Evolutionary conservation across 2,329 filamentous ascomycete genomes (phyloP).

Genomic region (Penicillium rolfsii): DNA sequence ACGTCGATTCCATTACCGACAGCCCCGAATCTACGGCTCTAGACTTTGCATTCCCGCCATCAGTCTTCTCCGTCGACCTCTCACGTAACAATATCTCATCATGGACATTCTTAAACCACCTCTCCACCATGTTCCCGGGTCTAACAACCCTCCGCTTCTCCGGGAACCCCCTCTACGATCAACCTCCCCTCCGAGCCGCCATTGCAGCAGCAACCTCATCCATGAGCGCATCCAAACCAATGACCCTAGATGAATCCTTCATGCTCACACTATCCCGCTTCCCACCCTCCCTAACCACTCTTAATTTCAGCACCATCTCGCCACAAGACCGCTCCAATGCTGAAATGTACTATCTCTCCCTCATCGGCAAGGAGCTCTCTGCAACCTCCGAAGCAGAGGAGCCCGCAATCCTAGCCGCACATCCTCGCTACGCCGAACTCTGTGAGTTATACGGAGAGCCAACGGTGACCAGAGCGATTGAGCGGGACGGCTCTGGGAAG

Average conservation of each 20-base stretch:
- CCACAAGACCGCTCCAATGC: constrained; percentile 78
- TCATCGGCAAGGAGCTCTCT: constrained; percentile 76
- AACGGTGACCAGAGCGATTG: constrained; percentile 58
- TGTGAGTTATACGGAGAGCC: constrained; percentile 78
- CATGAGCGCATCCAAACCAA: constrained; percentile 47
- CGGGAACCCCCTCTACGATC: constrained; percentile 80
- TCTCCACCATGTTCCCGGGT: constrained; percentile 71
- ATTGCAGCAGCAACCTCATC: constrained; percentile 30
- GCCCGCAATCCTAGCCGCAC: constrained; percentile 59
- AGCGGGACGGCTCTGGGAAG: constrained; percentile 33
- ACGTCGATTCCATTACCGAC: constrained; percentile 57
- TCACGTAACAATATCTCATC: constrained; percentile 70
- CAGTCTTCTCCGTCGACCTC: constrained; percentile 69
- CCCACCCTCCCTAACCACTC: constrained; percentile 59
- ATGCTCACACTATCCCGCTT: constrained; percentile 85
- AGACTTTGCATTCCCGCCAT: constrained; percentile 56
- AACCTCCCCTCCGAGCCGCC: constrained; percentile 36
- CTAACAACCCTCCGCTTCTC: constrained; percentile 76
- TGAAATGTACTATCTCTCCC: constrained; percentile 89
- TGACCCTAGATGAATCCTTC: constrained; percentile 74
- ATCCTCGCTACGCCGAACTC: constrained; percentile 73
- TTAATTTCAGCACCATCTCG: constrained; percentile 66
- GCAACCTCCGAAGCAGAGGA: constrained; percentile 48
- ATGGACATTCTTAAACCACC: constrained; percentile 74
- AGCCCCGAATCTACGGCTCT: constrained; percentile 33